A percentile compares a stretch with the other conserved stretches of the same genome.
Conservation (phyloP, 345 rosid genomes). For the Psidium guajava region DNA sequence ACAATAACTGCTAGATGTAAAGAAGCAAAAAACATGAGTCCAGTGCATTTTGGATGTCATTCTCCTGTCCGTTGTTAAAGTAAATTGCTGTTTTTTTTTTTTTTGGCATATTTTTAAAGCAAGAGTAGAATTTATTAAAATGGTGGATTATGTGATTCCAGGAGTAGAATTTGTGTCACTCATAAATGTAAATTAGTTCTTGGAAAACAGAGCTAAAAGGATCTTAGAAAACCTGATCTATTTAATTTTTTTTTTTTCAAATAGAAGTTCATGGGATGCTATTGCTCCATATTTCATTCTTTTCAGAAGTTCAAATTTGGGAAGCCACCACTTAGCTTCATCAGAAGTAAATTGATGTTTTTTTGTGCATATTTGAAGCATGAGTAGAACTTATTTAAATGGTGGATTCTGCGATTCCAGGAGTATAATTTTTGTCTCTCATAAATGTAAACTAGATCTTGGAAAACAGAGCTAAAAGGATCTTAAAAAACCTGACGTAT, state of each 20-base stretch:
- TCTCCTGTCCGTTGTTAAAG: not conserved
- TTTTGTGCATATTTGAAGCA: no score
- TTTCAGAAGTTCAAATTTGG: not conserved
- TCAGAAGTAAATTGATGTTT: not conserved
- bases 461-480: not conserved
- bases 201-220: not conserved
- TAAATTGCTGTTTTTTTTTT: not conserved
- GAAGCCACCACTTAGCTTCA: not conserved
- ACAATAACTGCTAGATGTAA: not conserved
- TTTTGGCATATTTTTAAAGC: not conserved
- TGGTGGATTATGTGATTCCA: not conserved
- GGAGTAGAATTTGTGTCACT: not conserved
- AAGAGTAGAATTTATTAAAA: not conserved
- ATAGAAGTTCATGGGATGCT: not conserved
- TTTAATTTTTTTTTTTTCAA: not conserved
- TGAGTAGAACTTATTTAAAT: no score
- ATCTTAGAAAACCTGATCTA: not conserved
- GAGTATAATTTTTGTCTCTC: no score
- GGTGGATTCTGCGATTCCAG: no score
- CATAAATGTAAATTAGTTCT: not conserved
- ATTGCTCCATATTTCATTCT: not conserved
- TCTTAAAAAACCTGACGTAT: not conserved
- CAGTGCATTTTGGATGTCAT: not conserved
- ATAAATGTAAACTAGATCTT: no score
- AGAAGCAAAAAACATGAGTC: not conserved